Evolutionary conservation across 1,139 yeast genomes (phyloP).

Genomic region (Debaryomyces robertsiae): DNA sequence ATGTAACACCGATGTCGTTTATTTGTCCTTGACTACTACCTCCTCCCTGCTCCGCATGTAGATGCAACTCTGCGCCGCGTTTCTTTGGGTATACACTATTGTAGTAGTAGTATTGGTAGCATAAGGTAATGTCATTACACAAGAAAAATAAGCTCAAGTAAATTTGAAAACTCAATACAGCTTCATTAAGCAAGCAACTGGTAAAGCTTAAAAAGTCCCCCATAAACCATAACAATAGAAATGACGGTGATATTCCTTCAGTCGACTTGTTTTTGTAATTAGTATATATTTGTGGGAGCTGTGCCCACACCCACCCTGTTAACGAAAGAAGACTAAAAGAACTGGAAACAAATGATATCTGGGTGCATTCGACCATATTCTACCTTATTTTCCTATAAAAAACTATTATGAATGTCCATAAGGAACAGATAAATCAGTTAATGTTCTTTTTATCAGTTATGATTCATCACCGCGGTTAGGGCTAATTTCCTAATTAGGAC

Average conservation of each 20-base stretch:
- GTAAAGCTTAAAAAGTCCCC: slow-evolving; percentile 83
- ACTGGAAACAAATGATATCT: slow-evolving; percentile 26
- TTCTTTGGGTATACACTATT: slow-evolving; percentile 38
- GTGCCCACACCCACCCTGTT: slow-evolving; percentile 78
- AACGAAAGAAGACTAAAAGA: slow-evolving; percentile 39
- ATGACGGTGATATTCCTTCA: slow-evolving; percentile 81
- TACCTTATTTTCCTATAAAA: not conserved
- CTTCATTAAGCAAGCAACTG: slow-evolving; percentile 79
- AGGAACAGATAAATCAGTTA: not conserved
- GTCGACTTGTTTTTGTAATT: slow-evolving; percentile 79
- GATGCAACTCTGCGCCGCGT: slow-evolving; percentile 2
- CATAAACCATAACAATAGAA: slow-evolving; percentile 74
- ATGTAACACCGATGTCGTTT: not conserved
- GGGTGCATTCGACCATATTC: slow-evolving; percentile 22
- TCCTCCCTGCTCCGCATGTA: not conserved
- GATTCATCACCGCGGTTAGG: slow-evolving; percentile 15
- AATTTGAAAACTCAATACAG: slow-evolving; percentile 72
- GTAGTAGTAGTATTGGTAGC: slow-evolving; percentile 62
- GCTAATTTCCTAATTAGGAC: slow-evolving; percentile 13
- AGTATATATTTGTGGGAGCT: slow-evolving; percentile 79
- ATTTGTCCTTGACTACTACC: not conserved
- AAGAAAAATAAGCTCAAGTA: slow-evolving; percentile 75
- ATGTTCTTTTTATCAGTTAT: slow-evolving; percentile 2
- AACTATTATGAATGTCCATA: not conserved
- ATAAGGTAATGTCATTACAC: slow-evolving; percentile 27